A percentile compares a stretch with the other conserved stretches of the same genome.
Evolutionary conservation across 768 basidiomycete species (phyloP).

Genomic region (Boletellus emodensis): DNA sequence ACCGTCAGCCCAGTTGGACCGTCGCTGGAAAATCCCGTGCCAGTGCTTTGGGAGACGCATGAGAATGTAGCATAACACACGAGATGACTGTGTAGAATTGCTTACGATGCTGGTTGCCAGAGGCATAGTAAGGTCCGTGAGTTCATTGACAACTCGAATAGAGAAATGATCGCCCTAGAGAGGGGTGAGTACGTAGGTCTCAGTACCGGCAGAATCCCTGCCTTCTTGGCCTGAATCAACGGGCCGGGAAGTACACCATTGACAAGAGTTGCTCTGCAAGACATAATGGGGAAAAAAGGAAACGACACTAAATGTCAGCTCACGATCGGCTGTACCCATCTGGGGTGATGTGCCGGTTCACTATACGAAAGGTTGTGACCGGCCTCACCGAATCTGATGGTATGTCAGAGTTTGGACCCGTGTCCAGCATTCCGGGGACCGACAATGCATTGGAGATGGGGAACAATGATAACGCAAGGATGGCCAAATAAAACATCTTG

Average conservation of each 20-base stretch:
- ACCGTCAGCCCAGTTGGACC: slow-evolving; percentile 35
- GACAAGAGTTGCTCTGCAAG: slow-evolving; percentile 38
- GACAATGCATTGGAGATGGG: slow-evolving; percentile 3
- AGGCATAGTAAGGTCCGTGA: slow-evolving; percentile 46
- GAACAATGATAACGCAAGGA: slow-evolving; percentile 11
- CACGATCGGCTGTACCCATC: slow-evolving; percentile 46
- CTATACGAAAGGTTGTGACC: slow-evolving; percentile 28
- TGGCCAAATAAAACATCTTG: slow-evolving; percentile 3
- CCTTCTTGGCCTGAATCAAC: slow-evolving; percentile 40
- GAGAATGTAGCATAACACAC: slow-evolving; percentile 4
- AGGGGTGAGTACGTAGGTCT: neutral
- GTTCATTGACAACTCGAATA: slow-evolving; percentile 42
- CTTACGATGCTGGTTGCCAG: slow-evolving; percentile 41
- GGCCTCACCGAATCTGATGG: slow-evolving; percentile 14
- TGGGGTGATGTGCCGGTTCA: slow-evolving; percentile 40
- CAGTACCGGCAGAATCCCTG: neutral
- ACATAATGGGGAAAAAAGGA: neutral
- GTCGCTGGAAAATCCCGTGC: slow-evolving; percentile 29
- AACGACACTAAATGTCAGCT: neutral
- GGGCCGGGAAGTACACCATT: slow-evolving; percentile 46
- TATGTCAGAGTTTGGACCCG: neutral
- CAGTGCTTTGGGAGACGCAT: slow-evolving; percentile 26
- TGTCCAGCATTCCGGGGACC: neutral
- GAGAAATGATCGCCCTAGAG: slow-evolving; percentile 36
- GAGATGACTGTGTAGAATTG: neutral